Conservation (phyloP, 2,329 filamentous ascomycete species). For the Fusarium subglutinans region DNA sequence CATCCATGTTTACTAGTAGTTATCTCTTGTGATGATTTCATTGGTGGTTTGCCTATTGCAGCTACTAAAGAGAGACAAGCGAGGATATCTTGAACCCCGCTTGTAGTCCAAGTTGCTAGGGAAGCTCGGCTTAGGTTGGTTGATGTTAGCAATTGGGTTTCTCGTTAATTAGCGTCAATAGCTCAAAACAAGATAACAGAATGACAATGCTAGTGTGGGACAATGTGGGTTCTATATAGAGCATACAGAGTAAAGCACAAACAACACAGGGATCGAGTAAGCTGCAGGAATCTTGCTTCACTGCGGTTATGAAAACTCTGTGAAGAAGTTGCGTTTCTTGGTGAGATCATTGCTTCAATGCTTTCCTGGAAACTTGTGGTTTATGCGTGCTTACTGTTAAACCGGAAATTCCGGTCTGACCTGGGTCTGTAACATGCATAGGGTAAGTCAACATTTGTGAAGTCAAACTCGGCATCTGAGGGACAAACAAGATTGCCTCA, state of each 20-base stretch:
- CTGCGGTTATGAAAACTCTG: too few species aligned
- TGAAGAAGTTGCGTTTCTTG: background rate
- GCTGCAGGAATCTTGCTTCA: background rate
- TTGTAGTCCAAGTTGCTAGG: background rate
- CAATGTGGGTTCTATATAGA: background rate
- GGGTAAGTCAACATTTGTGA: background rate
- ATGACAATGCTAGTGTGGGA: background rate
- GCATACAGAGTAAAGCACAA: background rate
- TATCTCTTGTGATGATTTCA: background rate
- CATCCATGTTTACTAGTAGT: background rate
- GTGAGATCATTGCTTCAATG: background rate
- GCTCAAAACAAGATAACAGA: background rate
- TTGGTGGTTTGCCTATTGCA: conserved; percentile 5
- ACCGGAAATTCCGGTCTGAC: background rate
- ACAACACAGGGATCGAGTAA: background rate
- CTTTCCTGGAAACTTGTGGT: background rate
- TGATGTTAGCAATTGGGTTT: background rate
- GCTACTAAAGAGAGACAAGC: background rate
- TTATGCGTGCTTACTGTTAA: background rate
- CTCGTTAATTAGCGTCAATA: background rate
- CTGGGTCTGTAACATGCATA: background rate
- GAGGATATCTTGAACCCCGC: background rate
- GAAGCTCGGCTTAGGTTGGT: background rate
- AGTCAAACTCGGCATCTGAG: background rate
- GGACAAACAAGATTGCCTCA: background rate